Conservation (phyloP, 805 yeast genomes). For the Starmerella sp. region DNA sequence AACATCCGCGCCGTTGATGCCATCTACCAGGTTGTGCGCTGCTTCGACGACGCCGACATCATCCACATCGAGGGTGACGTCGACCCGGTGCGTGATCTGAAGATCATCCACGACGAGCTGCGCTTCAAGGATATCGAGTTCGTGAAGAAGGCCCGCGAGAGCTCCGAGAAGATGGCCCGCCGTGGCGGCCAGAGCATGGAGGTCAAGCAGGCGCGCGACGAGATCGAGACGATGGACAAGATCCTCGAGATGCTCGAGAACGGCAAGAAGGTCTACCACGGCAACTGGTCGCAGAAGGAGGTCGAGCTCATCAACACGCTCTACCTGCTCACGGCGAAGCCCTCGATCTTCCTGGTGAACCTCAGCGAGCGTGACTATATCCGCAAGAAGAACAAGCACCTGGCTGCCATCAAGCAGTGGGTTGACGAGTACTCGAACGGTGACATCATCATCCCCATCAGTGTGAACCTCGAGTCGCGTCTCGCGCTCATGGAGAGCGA, state of each 20-base stretch:
- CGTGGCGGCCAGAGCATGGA: conserved; percentile 86
- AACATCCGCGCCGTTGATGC: conserved; percentile 97
- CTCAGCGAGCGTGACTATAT: conserved; percentile 79
- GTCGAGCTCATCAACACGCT: conserved; percentile 80
- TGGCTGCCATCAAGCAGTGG: conserved; percentile 79
- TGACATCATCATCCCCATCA: conserved; percentile 81
- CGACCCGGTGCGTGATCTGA: conserved; percentile 88
- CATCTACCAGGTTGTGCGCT: conserved; percentile 92
- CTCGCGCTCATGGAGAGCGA: conserved; percentile 78
- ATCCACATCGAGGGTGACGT: conserved; percentile 96
- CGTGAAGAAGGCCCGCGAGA: conserved; percentile 70
- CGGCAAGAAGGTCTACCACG: conserved; percentile 82
- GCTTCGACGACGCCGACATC: conserved; percentile 95
- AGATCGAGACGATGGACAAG: conserved; percentile 58
- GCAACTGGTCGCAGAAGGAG: conserved; percentile 79
- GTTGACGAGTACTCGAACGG: conserved; percentile 79
- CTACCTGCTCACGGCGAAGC: conserved; percentile 87
- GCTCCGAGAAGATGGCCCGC: conserved; percentile 64
- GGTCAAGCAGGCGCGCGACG: conserved; percentile 79
- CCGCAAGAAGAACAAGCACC: conserved; percentile 79
- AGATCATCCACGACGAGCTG: conserved; percentile 80
- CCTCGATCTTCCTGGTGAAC: conserved; percentile 84
- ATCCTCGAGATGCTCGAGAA: conserved; percentile 67
- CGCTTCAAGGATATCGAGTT: conserved; percentile 95
- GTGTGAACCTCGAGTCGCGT: conserved; percentile 85